phyloP scores from a whole-genome alignment of 805 yeast genomes.

The Pichia paraexigua region DNA sequence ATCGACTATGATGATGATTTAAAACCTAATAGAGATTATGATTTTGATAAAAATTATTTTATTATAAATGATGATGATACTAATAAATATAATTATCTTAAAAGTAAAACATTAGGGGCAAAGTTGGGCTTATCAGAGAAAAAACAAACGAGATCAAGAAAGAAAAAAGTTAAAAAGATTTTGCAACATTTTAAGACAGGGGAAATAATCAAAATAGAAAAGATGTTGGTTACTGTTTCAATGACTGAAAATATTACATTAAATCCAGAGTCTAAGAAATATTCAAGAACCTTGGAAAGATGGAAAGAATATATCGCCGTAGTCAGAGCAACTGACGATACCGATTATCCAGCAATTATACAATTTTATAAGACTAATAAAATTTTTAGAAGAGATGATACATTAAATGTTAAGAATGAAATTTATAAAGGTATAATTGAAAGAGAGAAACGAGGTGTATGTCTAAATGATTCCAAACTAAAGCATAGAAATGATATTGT shows the following conservation, averaged over 20 bases:
- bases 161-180: slow-evolving; percentile 19
- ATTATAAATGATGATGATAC: slow-evolving; percentile 8
- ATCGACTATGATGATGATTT: slow-evolving; percentile 9
- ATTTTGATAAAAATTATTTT: slow-evolving; percentile 4
- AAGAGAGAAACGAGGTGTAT: slow-evolving; percentile 1
- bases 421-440: not conserved
- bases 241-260: slow-evolving; percentile 26
- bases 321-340: slow-evolving; percentile 51
- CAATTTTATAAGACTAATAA: slow-evolving; percentile 52
- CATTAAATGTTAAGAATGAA: not conserved
- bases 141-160: slow-evolving; percentile 13
- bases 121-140: slow-evolving; percentile 7
- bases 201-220: slow-evolving; percentile 56
- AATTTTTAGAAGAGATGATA: slow-evolving; percentile 22
- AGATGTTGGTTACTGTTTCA: slow-evolving; percentile 51
- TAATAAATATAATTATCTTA: slow-evolving; percentile 6
- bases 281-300: slow-evolving; percentile 48
- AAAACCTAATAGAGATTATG: slow-evolving; percentile 4
- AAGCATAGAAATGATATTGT: not conserved
- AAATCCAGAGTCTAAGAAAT: slow-evolving; percentile 21
- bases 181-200: slow-evolving; percentile 40
- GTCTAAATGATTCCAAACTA: not conserved
- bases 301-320: slow-evolving; percentile 80
- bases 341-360: slow-evolving; percentile 44
- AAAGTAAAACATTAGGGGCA: slow-evolving; percentile 6